Base-by-base conservation (phyloP, 169 alveolate genomes). In the Eimeria maxima region DNA sequence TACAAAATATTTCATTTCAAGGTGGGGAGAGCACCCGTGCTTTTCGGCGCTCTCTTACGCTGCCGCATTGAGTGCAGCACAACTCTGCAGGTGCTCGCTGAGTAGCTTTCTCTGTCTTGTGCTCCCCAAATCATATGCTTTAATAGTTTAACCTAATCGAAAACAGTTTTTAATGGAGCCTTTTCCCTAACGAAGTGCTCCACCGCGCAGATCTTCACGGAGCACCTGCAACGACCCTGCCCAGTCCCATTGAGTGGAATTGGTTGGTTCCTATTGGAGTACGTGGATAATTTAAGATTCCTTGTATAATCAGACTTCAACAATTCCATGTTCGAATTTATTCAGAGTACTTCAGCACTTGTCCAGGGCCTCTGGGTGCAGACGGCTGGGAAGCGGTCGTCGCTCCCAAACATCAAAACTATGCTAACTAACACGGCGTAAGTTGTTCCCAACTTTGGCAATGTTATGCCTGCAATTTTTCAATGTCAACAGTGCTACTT, bases 191-290 rank as follows among this genome's bases (percentile, higher is more conserved):
- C 6, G 80, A 33, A 69, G 10, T 13, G n/a, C 0, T 10, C 80
- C 80, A 29, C 0, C 29, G 11, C 80, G 11, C 80, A 69, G 50
- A 69, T 69, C 50, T 10, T 69, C 80, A 27, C 4, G 50, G 14
- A 45, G 29, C 80, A 69, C 45, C 13, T 69, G 50, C 80, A 33
- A 45, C 50, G 80, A 14, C 80, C 45, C 42, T 33, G 50, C 80
- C 80, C 80, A 69, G 80, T 69, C 80, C 80, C 80, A 33, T 33
- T 69, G 45, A 13, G n/a, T 29, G 45, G 80, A 29, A 69, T 8
- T 33, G 80, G n/a, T 7, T 69, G n/a, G 3, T 29, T 8, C 50
- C 69, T 60, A 20, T 13, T 14, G n/a, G n/a, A 60, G 69, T 7
- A 24, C n/a, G 20, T 8, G 69, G 69, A 20, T 60, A 4, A 60